Percentiles rank a stretch among this genome's conserved stretches.
Evolutionary conservation across 176 grass and related monocot genomes (phyloP).

Genomic region (Pontederia crassipes): DNA sequence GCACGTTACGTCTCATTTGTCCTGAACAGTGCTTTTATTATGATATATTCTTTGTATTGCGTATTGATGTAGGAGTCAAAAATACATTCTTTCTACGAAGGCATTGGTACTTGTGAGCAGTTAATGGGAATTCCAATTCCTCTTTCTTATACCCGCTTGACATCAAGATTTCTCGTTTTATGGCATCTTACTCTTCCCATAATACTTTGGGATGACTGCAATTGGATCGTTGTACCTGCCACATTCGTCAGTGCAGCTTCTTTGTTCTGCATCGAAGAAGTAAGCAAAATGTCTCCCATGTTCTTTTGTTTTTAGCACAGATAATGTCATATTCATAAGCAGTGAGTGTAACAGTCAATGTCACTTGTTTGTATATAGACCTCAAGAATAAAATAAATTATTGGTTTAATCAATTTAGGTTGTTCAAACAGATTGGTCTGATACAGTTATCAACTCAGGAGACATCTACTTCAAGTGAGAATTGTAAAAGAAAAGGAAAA

Average conservation of each 20-base stretch:
- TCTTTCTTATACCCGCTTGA: conserved; percentile 80
- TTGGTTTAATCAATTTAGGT: too few relatives aligned
- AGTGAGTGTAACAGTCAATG: too few relatives aligned
- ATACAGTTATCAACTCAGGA: neutral
- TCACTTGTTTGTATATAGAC: neutral
- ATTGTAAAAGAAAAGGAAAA: neutral
- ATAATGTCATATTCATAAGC: too few relatives aligned
- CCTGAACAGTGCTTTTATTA: neutral
- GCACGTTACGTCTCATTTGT: too few relatives aligned
- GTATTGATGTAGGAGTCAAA: conserved; percentile 59
- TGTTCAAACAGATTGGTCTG: too few relatives aligned
- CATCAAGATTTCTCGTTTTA: conserved; percentile 82
- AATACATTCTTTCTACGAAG: conserved; percentile 77
- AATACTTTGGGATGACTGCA: conserved; percentile 91
- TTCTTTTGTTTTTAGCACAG: neutral
- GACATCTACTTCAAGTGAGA: neutral
- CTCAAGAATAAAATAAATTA: neutral
- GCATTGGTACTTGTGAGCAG: conserved; percentile 68
- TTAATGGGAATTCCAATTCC: conserved; percentile 77
- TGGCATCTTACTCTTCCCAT: conserved; percentile 94
- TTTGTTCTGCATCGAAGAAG: conserved; percentile 98
- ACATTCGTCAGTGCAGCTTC: conserved; percentile 90
- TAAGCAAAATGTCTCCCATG: conserved; percentile 32
- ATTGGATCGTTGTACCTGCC: conserved; percentile 90
- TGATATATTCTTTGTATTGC: conserved; percentile 4